Base-by-base conservation (phyloP, 2,329 filamentous ascomycete genomes). In the Sporothrix phasma region DNA sequence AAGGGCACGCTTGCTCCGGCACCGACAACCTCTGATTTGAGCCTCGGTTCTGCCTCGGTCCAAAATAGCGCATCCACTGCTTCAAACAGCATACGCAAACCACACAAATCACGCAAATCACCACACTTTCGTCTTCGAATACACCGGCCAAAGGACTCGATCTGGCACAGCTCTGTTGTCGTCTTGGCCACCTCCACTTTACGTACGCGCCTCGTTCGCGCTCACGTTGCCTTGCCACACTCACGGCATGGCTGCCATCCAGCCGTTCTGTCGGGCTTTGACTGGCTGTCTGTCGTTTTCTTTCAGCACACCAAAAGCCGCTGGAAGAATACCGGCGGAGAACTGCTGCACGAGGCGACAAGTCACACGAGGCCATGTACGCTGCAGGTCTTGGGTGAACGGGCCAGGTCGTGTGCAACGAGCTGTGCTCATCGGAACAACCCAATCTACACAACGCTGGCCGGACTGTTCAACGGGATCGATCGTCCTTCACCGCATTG, bases 331-430 rank as follows among this genome's bases (percentile, higher is more conserved):
- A 41, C 29, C 46, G n/a, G 17, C 54, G 24, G 46, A 53, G 41
- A 58, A 45, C 24, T 51, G 37, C 31, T 19, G 34, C 26, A 34
- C 24, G 39, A 59, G 24, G 53, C 65, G 43, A 56, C 13, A n/a
- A n/a, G 70, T 71, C 63, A 63, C 68, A 71, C 69, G 69, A 66
- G 63, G 59, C 54, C 53, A 70, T 70, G 69, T 70, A 70, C 64
- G 34, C 64, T 71, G 69, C 69, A 70, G 64, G 66, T 65, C 62
- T 61, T 63, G 26, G 59, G 62, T 24, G 56, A 53, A 49, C 8
- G 19, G 24, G 61, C 47, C 61, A 41, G 37, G 54, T 8, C 19
- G 22, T 39, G 64, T 65, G 56, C 58, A 34, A 60, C 61, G 39
- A 22, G 47, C 15, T 13, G 22, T 43, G 37, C 39, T 58, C 22